phyloP scores from a whole-genome alignment of 768 basidiomycete genomes.

The Cantharellus cinnabarinus region DNA sequence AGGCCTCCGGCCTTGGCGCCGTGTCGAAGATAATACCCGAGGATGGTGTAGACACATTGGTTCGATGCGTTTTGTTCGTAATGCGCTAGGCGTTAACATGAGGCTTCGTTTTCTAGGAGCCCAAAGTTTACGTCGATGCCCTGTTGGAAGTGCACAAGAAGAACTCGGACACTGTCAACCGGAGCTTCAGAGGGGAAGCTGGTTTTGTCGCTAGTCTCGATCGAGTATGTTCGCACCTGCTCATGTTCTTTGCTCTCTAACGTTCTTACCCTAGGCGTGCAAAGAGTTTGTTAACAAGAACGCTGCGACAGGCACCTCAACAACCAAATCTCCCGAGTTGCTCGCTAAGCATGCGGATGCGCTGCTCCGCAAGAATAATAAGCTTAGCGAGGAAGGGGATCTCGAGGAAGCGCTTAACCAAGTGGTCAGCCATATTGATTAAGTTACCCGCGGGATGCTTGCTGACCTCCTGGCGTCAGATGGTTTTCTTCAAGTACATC shows the following conservation, averaged over 20 bases:
- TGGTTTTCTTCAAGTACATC: conserved; percentile 94
- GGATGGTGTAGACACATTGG: conserved; percentile 24
- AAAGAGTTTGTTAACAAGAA: conserved; percentile 91
- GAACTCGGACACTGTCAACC: conserved; percentile 70
- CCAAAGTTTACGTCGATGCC: conserved; percentile 87
- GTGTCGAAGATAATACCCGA: conserved; percentile 48
- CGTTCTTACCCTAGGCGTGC: conserved; percentile 42
- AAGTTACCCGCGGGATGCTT: not conserved
- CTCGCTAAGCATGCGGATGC: conserved; percentile 84
- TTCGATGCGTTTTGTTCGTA: not conserved
- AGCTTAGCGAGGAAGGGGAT: conserved; percentile 80
- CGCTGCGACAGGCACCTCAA: conserved; percentile 64
- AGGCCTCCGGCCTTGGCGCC: conserved; percentile 65
- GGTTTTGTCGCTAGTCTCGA: conserved; percentile 88
- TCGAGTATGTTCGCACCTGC: conserved; percentile 16
- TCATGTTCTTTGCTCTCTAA: not conserved
- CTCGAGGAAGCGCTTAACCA: conserved; percentile 78
- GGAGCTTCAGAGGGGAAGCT: conserved; percentile 79
- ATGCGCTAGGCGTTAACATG: not conserved
- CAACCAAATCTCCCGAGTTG: conserved; percentile 76
- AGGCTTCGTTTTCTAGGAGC: conserved; percentile 27
- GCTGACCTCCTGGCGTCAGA: conserved; percentile 27
- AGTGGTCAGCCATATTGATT: conserved; percentile 36
- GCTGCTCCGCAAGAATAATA: conserved; percentile 83
- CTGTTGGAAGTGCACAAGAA: conserved; percentile 80